Base-by-base conservation (phyloP, 192 early-diverging fungal species). In the Coemansia javaensis region DNA sequence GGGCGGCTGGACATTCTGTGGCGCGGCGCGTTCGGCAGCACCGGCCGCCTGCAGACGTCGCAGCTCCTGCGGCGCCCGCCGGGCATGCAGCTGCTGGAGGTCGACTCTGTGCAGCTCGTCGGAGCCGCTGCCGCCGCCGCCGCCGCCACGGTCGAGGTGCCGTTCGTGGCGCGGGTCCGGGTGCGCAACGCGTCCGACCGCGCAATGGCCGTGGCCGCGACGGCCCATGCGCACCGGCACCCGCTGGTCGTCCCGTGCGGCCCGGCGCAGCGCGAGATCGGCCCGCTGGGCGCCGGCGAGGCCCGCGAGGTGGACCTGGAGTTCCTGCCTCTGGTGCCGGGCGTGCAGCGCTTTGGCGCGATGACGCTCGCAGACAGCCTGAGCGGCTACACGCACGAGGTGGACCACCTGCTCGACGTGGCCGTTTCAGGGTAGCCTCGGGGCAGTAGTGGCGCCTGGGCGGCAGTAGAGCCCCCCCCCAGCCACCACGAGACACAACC, bases 1-100 rank as follows among this genome's bases (percentile, higher is more conserved):
- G 95, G 95, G 4, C 92, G 91, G 76, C 79, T 97, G 40, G 93
- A 97, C 60, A 97, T 97, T 46, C 72, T 87, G n/a, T 98, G 95
- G 95, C 75, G 89, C 27, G 85, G 89, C n/a, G 78, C 81, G 10
- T 85, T 94, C 43, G 93, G 94, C 23, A 88, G 90, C 62, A 77
- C 84, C 0, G 94, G 93, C 0, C 80, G 93, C 7, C 66, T 95
- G 44, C 93, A 98, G 72, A 98, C 95, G 25, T 87, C 89, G 13
- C 92, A 96, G 65, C 73, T 98, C 32, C 71, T 82, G 48, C 84
- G 93, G 33, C 95, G 92, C 68, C 77, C 88, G 9, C 82, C 86
- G 0, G 57, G 79, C 9, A 57, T 89, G 59, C 62, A 58, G 36
- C 49, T 63, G 52, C 47, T 74, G 8, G 63, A 66, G 34, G 40